Evolutionary conservation across 805 yeast species (phyloP).

Genomic region (Saccharomyces eubayanus): DNA sequence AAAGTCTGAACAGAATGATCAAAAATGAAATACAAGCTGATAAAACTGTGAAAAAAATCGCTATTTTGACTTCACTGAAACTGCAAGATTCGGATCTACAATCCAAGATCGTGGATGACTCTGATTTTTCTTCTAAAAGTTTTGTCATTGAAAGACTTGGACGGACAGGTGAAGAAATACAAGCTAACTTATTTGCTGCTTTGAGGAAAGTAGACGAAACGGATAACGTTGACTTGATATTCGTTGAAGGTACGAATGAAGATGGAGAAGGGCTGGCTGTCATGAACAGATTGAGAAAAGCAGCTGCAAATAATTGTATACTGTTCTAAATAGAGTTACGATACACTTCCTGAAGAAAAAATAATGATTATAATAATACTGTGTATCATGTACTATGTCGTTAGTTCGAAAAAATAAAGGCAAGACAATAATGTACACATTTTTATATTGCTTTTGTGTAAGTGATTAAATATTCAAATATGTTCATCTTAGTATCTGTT

Average conservation of each 20-base stretch:
- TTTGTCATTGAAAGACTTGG: constrained; percentile 35
- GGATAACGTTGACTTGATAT: constrained; percentile 53
- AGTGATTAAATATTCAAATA: neutral
- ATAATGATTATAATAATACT: too few relatives aligned
- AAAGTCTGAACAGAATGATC: constrained; percentile 27
- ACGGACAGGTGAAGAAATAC: constrained; percentile 44
- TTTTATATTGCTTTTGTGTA: neutral
- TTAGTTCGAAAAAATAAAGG: neutral
- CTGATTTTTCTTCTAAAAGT: neutral
- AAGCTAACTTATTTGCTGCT: constrained; percentile 62
- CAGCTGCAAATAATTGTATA: constrained; percentile 48
- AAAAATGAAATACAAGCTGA: constrained; percentile 9
- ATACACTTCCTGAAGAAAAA: neutral
- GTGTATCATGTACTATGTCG: too few relatives aligned
- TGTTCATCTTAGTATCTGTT: neutral
- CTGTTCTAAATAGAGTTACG: constrained; percentile 4
- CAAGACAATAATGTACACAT: neutral
- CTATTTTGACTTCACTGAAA: constrained; percentile 41
- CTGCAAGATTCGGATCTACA: constrained; percentile 2
- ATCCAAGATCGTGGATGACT: neutral
- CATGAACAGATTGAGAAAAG: constrained; percentile 84
- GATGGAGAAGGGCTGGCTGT: constrained; percentile 82
- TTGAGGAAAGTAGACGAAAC: constrained; percentile 69
- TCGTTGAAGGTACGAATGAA: constrained; percentile 78
- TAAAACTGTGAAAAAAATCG: constrained; percentile 34